phyloP scores from a whole-genome alignment of 148 eudicot species.

The Chenopodium suecicum region DNA sequence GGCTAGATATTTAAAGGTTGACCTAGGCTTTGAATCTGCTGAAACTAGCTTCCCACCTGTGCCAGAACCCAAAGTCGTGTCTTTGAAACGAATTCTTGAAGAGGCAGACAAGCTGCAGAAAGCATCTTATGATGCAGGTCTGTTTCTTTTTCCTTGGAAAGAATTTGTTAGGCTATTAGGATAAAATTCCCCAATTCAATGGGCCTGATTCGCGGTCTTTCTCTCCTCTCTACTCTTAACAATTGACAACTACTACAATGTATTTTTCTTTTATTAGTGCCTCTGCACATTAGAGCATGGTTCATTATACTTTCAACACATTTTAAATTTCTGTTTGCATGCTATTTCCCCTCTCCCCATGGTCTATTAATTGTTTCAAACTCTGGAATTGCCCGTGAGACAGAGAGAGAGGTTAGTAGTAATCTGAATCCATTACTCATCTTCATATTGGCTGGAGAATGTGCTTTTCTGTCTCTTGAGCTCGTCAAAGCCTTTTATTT shows the following conservation, averaged over 20 bases:
- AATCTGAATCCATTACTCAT: neutral
- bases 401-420: too few relatives aligned
- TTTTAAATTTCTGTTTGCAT: too few relatives aligned
- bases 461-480: neutral
- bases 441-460: neutral
- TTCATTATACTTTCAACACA: neutral
- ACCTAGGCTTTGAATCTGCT: conserved; percentile 35
- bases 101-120: conserved; percentile 27
- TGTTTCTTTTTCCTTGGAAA: neutral
- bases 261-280: too few relatives aligned
- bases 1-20: conserved; percentile 46
- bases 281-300: neutral
- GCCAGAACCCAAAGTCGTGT: conserved; percentile 38
- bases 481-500: too few relatives aligned
- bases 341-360: neutral
- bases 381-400: neutral
- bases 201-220: neutral
- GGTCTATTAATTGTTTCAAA: neutral
- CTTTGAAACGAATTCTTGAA: conserved; percentile 45
- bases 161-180: neutral
- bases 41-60: conserved; percentile 17
- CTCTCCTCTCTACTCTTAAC: neutral
- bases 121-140: conserved; percentile 38
- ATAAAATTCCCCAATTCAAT: neutral
- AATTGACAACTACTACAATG: too few relatives aligned